A percentile compares a stretch with the other conserved stretches of the same genome.
Conservation (phyloP, 1,284 basidiomycete species). For the Meira nashicola region DNA sequence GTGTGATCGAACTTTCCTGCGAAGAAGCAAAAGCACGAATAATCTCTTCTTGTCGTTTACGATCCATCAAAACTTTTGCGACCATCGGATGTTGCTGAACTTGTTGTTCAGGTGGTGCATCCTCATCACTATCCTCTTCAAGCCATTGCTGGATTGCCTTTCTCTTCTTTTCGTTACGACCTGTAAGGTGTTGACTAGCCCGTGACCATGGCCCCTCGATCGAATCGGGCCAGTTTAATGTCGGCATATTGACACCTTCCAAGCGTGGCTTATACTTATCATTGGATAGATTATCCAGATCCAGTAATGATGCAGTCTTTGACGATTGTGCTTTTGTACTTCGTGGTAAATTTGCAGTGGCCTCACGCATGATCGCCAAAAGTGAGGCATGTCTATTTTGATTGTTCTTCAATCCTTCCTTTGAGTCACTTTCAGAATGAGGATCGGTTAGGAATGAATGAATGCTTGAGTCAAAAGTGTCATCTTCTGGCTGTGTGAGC, state of each 20-base stretch:
- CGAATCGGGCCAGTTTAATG: slow-evolving; percentile 7
- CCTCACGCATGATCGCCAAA: neutral
- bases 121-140: slow-evolving; percentile 10
- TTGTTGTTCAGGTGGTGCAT: slow-evolving; percentile 5
- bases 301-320: no score
- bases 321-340: neutral
- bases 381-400: neutral
- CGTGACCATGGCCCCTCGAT: slow-evolving; percentile 3
- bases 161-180: slow-evolving; percentile 3
- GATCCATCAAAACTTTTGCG: slow-evolving; percentile 40
- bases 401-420: neutral
- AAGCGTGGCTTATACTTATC: neutral
- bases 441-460: neutral
- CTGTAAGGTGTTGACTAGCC: neutral
- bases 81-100: slow-evolving; percentile 44
- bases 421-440: neutral
- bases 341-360: neutral
- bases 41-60: slow-evolving; percentile 10
- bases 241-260: neutral
- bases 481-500: neutral
- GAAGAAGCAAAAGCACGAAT: slow-evolving; percentile 2
- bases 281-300: no score
- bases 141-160: slow-evolving; percentile 10
- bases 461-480: neutral
- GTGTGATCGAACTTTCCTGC: slow-evolving; percentile 7